Conservation (phyloP, 2,329 filamentous ascomycete species). For the Tothia fuscella region DNA sequence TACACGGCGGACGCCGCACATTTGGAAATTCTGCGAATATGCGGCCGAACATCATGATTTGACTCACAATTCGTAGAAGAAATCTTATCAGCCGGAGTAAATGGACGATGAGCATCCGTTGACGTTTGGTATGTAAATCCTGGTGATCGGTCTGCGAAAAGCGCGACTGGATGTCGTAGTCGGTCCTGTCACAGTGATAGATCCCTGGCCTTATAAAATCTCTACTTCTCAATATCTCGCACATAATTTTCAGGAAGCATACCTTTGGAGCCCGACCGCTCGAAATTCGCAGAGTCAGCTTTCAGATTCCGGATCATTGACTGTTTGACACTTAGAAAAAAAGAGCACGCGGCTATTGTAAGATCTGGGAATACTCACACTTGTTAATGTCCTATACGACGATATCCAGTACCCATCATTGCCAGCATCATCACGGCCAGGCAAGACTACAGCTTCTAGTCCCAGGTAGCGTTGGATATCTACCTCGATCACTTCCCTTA, state of each 20-base stretch:
- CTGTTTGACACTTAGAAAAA: constrained; percentile 19
- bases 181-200: too few relatives aligned
- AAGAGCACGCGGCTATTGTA: background rate
- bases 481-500: constrained; percentile 38
- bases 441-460: constrained; percentile 37
- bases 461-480: constrained; percentile 40
- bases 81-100: too few relatives aligned
- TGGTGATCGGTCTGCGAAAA: too few relatives aligned
- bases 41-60: too few relatives aligned
- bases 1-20: constrained; percentile 21
- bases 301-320: constrained; percentile 39
- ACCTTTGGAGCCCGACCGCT: constrained; percentile 30
- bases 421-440: constrained; percentile 35
- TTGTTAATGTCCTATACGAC: constrained; percentile 37
- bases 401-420: constrained; percentile 39
- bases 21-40: constrained; percentile 22
- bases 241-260: too few relatives aligned
- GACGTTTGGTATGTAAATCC: too few relatives aligned
- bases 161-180: too few relatives aligned
- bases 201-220: too few relatives aligned
- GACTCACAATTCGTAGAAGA: too few relatives aligned
- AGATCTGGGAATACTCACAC: constrained; percentile 24
- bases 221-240: too few relatives aligned
- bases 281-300: constrained; percentile 29
- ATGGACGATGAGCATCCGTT: too few relatives aligned